Evolutionary conservation across 2,329 filamentous ascomycete genomes (phyloP).

Genomic region (Xylaria sp.): DNA sequence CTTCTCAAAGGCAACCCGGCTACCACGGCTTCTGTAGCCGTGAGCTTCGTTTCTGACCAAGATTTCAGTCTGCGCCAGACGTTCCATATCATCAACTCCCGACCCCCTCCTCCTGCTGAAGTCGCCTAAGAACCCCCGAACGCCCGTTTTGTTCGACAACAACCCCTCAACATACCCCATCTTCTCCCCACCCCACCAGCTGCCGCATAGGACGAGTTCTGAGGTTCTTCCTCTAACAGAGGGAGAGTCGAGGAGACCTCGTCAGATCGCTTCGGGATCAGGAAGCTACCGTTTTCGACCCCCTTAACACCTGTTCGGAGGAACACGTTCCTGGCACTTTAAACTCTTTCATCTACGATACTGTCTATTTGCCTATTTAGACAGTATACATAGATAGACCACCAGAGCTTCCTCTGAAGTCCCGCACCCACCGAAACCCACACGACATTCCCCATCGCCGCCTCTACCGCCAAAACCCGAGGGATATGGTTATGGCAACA

Average conservation of each 20-base stretch:
- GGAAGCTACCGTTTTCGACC: slow-evolving; percentile 94
- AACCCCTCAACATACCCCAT: slow-evolving; percentile 51
- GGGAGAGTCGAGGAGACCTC: slow-evolving; percentile 99
- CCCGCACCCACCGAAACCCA: slow-evolving; percentile 20
- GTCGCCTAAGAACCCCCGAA: slow-evolving; percentile 50
- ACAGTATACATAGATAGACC: slow-evolving; percentile 21
- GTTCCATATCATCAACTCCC: slow-evolving; percentile 68
- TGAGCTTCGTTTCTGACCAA: slow-evolving; percentile 66
- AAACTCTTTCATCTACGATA: slow-evolving; percentile 21
- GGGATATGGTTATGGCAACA: slow-evolving; percentile 70
- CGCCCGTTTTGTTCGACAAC: slow-evolving; percentile 54
- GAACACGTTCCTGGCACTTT: slow-evolving; percentile 28
- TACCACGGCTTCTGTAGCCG: slow-evolving; percentile 67
- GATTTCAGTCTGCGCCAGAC: slow-evolving; percentile 69
- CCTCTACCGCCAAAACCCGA: slow-evolving; percentile 36
- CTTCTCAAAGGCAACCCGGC: slow-evolving; percentile 62
- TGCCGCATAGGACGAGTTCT: slow-evolving; percentile 99
- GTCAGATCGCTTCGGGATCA: slow-evolving; percentile 87
- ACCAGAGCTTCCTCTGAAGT: slow-evolving; percentile 26
- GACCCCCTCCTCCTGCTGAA: slow-evolving; percentile 60
- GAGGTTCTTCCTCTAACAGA: slow-evolving; percentile 98
- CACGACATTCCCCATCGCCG: slow-evolving; percentile 26
- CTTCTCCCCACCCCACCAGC: slow-evolving; percentile 72
- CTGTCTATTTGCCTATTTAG: slow-evolving; percentile 22
- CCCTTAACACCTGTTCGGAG: slow-evolving; percentile 69